Conservation (phyloP, 164 flowering plant species). For the Tinospora cordifolia region DNA sequence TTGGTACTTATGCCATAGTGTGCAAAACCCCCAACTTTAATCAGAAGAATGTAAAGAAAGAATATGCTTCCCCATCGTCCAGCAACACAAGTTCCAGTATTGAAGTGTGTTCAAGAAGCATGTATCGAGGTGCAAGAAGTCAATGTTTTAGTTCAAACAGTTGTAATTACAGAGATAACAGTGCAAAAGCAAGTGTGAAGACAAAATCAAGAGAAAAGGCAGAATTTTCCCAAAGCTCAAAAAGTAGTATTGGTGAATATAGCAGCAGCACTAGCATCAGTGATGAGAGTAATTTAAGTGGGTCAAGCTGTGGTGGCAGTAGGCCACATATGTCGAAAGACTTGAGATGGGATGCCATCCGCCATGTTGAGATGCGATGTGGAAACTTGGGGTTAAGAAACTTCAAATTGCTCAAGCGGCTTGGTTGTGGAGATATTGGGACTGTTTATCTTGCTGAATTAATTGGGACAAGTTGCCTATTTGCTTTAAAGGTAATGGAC, state of each 20-base stretch:
- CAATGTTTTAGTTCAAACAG: conserved; percentile 17
- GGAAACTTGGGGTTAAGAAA: conserved; percentile 49
- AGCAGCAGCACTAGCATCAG: conserved; percentile 74
- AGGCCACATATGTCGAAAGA: conserved; percentile 95
- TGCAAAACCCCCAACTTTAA: conserved; percentile 14
- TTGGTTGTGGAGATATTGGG: conserved; percentile 84
- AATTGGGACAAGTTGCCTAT: conserved; percentile 46
- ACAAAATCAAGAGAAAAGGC: conserved; percentile 56
- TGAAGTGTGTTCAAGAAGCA: conserved; percentile 31
- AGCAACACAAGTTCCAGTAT: conserved; percentile 19
- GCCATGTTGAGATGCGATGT: conserved; percentile 41
- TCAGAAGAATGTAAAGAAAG: conserved; percentile 23
- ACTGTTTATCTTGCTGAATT: conserved; percentile 80
- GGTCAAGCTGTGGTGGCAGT: conserved; percentile 53
- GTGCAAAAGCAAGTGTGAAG: conserved; percentile 31
- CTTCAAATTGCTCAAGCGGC: conserved; percentile 67
- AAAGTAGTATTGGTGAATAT: conserved; percentile 77
- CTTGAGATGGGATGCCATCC: conserved; percentile 77
- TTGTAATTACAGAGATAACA: conserved; percentile 19
- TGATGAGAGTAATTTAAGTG: conserved; percentile 68
- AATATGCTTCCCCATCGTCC: conserved; percentile 27
- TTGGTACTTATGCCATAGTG: conserved; percentile 20
- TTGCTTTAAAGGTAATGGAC: conserved; percentile 89
- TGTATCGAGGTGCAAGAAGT: conserved; percentile 20
- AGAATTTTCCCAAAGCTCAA: conserved; percentile 78